phyloP scores from a whole-genome alignment of 2,329 filamentous ascomycete genomes.

The Xylariaceae sp. region DNA sequence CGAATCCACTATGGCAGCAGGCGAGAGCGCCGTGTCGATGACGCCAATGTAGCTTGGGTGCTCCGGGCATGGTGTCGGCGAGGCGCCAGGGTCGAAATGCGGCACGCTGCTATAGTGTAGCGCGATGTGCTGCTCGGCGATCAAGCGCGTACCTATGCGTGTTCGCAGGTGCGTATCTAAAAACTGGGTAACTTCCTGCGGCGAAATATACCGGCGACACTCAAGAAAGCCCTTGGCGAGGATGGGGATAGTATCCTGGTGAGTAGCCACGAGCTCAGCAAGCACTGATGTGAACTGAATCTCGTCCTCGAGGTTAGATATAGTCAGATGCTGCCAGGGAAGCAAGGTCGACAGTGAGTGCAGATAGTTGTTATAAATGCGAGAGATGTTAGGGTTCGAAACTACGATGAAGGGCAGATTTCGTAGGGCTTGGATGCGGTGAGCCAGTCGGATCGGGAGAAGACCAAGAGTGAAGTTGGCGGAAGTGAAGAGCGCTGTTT shows the following conservation, averaged over 20 bases:
- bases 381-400: constrained; percentile 92
- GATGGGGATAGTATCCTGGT: constrained; percentile 91
- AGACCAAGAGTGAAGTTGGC: constrained; percentile 96
- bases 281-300: constrained; percentile 90
- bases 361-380: constrained; percentile 95
- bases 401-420: constrained; percentile 98
- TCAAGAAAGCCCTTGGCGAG: constrained; percentile 92
- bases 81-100: constrained; percentile 63
- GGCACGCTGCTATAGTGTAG: constrained; percentile 77
- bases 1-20: constrained; percentile 78
- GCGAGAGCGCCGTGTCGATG: constrained; percentile 88
- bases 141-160: constrained; percentile 89
- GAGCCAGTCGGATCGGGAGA: constrained; percentile 88
- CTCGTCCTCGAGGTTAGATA: constrained; percentile 83
- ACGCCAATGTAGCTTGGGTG: constrained; percentile 83
- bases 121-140: constrained; percentile 96
- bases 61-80: constrained; percentile 57
- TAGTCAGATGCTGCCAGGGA: constrained; percentile 74
- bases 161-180: constrained; percentile 93
- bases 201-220: constrained; percentile 85
- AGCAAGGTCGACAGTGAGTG: constrained; percentile 90
- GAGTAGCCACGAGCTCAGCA: constrained; percentile 92
- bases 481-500: constrained; percentile 80
- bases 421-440: constrained; percentile 89
- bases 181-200: constrained; percentile 84